phyloP scores from a whole-genome alignment of 257 asterid species.

The Jacaranda copaia region DNA sequence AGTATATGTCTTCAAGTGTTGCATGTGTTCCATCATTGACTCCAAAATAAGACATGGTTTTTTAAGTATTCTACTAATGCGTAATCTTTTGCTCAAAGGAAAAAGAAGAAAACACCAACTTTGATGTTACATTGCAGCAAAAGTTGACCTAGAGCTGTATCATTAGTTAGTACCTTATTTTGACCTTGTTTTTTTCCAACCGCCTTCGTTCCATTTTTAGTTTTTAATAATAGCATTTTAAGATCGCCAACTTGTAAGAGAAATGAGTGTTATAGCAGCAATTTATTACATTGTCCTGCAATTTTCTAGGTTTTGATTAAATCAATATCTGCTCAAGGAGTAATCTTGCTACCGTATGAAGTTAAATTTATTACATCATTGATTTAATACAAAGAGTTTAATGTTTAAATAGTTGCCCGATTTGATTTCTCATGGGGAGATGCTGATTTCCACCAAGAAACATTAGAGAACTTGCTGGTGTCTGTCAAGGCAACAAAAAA shows the following conservation, averaged over 20 bases:
- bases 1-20: no score
- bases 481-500: conserved; percentile 72
- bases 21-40: no score
- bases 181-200: background rate
- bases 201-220: background rate
- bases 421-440: conserved; percentile 94
- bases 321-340: background rate
- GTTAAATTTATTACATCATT: background rate
- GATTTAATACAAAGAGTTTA: conserved; percentile 25
- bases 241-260: no score
- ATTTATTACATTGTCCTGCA: background rate
- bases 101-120: background rate
- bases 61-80: no score
- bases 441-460: conserved; percentile 77
- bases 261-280: background rate
- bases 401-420: conserved; percentile 67
- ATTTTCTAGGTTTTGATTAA: background rate
- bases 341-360: background rate
- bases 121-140: background rate
- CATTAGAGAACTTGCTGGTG: conserved; percentile 70
- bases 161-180: background rate
- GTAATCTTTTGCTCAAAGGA: no score
- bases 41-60: no score
- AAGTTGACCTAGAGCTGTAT: conserved; percentile 5
- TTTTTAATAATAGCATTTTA: background rate